These are phyloP conservation scores for Talaromyces wortmannii DNA, from an alignment of 495 filamentous ascomycete species.

Conservation along the genomic window DNA sequence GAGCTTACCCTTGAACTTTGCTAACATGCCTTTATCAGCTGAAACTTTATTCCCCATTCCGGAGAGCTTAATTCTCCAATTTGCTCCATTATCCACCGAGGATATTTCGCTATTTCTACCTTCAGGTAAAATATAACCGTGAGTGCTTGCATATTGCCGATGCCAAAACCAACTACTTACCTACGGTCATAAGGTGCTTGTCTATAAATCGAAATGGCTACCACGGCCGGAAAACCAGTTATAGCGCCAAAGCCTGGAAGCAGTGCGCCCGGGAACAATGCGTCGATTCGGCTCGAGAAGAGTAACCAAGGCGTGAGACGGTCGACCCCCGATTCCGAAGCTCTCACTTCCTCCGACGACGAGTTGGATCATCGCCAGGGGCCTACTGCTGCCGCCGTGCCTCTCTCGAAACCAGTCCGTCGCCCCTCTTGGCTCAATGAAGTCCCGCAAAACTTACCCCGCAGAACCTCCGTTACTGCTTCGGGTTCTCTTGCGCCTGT, in stretches of 20 bases:
- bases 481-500: constrained; percentile 62
- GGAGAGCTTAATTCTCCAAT: no score
- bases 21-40: no score
- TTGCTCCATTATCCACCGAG: no score
- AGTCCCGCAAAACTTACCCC: constrained; percentile 32
- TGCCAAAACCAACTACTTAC: not conserved
- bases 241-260: constrained; percentile 32
- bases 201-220: not conserved
- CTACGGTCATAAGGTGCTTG: not conserved
- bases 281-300: constrained; percentile 64
- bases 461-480: constrained; percentile 42
- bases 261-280: constrained; percentile 33
- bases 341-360: constrained; percentile 87
- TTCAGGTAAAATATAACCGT: not conserved
- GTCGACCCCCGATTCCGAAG: constrained; percentile 89
- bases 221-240: constrained; percentile 14
- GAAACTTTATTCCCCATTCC: no score
- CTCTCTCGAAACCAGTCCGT: constrained; percentile 33
- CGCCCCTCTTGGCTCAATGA: constrained; percentile 52
- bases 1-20: no score
- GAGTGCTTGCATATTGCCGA: not conserved
- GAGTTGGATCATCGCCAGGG: constrained; percentile 53
- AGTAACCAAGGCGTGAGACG: constrained; percentile 58
- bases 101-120: not conserved
- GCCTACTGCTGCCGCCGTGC: constrained; percentile 25